These are phyloP conservation scores for Moricandia arvensis DNA, from an alignment of 345 rosid species.

Conservation along the genomic window DNA sequence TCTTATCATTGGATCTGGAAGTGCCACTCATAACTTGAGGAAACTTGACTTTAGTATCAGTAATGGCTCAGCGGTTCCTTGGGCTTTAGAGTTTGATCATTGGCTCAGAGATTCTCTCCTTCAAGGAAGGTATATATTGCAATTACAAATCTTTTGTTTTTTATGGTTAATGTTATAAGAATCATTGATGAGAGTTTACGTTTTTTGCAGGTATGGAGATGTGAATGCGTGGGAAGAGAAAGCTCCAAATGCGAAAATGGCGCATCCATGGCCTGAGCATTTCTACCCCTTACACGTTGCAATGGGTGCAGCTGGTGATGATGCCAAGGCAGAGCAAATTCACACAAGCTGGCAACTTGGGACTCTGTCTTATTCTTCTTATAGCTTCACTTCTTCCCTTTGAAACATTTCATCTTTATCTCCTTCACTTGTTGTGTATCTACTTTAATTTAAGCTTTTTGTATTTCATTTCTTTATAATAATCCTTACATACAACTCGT, in stretches of 20 bases:
- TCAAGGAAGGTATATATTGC: conserved; percentile 62
- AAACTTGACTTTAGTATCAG: conserved; percentile 15
- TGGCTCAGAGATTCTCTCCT: conserved; percentile 86
- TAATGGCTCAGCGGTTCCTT: conserved; percentile 40
- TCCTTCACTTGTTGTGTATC: conserved; percentile 13
- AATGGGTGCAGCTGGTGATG: conserved; percentile 79
- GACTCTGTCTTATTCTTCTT: conserved; percentile 73
- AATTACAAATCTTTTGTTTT: not conserved
- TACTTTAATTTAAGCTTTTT: not conserved
- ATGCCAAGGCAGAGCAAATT: conserved; percentile 62
- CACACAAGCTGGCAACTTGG: conserved; percentile 80
- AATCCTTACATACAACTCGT: not conserved
- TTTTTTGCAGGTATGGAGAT: conserved; percentile 58
- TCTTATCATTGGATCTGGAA: conserved; percentile 84
- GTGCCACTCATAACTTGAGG: conserved; percentile 76
- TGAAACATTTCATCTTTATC: conserved; percentile 10
- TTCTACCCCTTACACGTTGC: conserved; percentile 90
- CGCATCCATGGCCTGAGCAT: conserved; percentile 91
- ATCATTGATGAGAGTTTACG: not conserved
- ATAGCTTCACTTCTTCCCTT: conserved; percentile 52
- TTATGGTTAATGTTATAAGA: not conserved
- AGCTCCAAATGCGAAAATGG: conserved; percentile 74
- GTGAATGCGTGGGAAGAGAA: conserved; percentile 65
- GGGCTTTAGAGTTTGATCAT: conserved; percentile 79
- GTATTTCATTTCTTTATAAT: not conserved